Percentiles rank a stretch among this genome's conserved stretches.
phyloP scores from a whole-genome alignment of 768 basidiomycete genomes.

The Coprinopsis strossmayeri region DNA sequence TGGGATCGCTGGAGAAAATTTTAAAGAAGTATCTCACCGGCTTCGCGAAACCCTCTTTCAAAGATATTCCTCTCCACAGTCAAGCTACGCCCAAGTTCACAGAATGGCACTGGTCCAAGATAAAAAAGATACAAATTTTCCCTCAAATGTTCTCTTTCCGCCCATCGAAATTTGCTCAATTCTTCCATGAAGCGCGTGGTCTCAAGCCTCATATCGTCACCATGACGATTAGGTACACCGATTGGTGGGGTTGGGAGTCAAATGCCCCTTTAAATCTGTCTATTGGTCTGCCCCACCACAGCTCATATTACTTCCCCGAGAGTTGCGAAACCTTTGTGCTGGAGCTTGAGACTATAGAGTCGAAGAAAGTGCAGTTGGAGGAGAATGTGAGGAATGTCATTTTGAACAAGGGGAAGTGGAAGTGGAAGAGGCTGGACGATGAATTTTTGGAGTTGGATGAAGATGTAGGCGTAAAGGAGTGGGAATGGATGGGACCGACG shows the following conservation, averaged over 20 bases:
- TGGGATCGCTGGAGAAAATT: too few relatives aligned
- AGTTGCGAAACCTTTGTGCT: background rate
- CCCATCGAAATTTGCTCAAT: background rate
- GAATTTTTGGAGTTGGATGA: background rate
- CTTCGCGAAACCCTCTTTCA: background rate
- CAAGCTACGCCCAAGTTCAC: background rate
- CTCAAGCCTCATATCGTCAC: background rate
- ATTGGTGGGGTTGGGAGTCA: background rate
- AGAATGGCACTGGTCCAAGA: background rate
- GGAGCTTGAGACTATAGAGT: background rate
- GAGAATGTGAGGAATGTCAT: background rate
- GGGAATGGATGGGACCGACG: conserved; percentile 1
- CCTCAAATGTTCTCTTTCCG: background rate
- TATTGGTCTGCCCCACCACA: background rate
- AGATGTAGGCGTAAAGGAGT: background rate
- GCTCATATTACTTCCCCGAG: background rate
- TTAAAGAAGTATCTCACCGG: too few relatives aligned
- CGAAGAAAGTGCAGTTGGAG: background rate
- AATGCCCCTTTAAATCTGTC: background rate
- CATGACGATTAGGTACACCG: background rate
- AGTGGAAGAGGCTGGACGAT: background rate
- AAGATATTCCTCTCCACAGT: background rate
- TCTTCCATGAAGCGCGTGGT: background rate
- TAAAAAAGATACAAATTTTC: background rate
- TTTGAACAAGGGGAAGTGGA: background rate